A percentile compares a stretch with the other conserved stretches of the same genome.
phyloP scores from a whole-genome alignment of 352 stramenopile genomes.

The Phytophthora boehmeriae region DNA sequence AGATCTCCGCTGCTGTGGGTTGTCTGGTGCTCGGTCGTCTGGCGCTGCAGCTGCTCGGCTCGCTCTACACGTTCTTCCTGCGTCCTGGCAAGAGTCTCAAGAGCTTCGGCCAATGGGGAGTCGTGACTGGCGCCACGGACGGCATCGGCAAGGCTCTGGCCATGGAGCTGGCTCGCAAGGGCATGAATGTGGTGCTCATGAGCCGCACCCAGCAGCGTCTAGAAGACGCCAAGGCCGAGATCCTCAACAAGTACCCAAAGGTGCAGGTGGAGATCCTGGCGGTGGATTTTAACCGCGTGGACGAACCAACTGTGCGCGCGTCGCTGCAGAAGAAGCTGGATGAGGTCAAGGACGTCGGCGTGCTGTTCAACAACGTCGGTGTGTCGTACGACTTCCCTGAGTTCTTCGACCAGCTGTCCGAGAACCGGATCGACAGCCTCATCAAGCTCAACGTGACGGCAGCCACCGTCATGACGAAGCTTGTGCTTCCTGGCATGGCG shows the following conservation, averaged over 20 bases:
- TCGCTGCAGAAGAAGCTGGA: slow-evolving; percentile 57
- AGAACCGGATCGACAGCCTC: slow-evolving; percentile 92
- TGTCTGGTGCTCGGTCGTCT: slow-evolving; percentile 58
- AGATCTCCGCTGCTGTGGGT: slow-evolving; percentile 50
- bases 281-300: slow-evolving; percentile 95
- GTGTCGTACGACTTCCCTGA: slow-evolving; percentile 98
- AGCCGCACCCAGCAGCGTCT: slow-evolving; percentile 97
- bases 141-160: slow-evolving; percentile 92
- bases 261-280: slow-evolving; percentile 88
- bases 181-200: slow-evolving; percentile 98
- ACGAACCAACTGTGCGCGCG: slow-evolving; percentile 67
- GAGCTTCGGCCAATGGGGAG: slow-evolving; percentile 96
- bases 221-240: slow-evolving; percentile 93
- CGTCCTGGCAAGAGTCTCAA: slow-evolving; percentile 93
- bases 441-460: slow-evolving; percentile 90
- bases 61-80: slow-evolving; percentile 91
- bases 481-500: slow-evolving; percentile 94
- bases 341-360: slow-evolving; percentile 93
- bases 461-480: slow-evolving; percentile 82
- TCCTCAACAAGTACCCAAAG: slow-evolving; percentile 92
- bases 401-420: slow-evolving; percentile 97
- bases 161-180: slow-evolving; percentile 96
- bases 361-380: slow-evolving; percentile 99
- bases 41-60: slow-evolving; percentile 51
- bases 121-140: slow-evolving; percentile 97